Evolutionary conservation across 2,329 filamentous ascomycete genomes (phyloP).

Genomic region (Laburnicola sp.): DNA sequence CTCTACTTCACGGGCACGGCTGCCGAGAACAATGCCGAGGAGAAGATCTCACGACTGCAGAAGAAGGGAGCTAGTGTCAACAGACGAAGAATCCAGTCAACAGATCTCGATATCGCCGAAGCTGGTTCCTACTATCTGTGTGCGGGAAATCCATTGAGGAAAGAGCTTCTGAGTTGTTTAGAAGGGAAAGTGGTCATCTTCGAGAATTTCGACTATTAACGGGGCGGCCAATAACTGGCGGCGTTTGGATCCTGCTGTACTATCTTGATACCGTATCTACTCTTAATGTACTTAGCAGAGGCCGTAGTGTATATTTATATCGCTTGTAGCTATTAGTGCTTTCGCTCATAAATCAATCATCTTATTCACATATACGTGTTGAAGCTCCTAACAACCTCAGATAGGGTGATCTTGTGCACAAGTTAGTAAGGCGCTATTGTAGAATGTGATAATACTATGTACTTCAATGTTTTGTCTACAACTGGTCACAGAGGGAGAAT

Average conservation of each 20-base stretch:
- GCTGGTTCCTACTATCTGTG: conserved; percentile 63
- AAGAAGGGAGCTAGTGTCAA: conserved; percentile 43
- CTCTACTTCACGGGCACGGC: conserved; percentile 66
- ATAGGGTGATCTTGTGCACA: too few relatives aligned
- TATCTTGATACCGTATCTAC: too few relatives aligned
- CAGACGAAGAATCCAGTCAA: conserved; percentile 51
- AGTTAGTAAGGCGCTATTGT: too few relatives aligned
- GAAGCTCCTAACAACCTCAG: too few relatives aligned
- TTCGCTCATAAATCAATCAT: background rate
- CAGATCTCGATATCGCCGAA: conserved; percentile 46
- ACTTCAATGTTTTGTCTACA: too few relatives aligned
- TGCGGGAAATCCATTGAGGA: conserved; percentile 56
- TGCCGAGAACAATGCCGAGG: conserved; percentile 24
- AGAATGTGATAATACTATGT: too few relatives aligned
- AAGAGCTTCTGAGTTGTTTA: conserved; percentile 54
- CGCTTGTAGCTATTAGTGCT: background rate
- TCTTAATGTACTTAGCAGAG: too few relatives aligned
- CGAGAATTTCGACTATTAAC: conserved; percentile 55
- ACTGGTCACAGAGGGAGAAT: too few relatives aligned
- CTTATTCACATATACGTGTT: background rate
- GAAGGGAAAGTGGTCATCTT: conserved; percentile 51
- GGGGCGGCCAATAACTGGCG: too few relatives aligned
- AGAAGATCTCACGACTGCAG: conserved; percentile 34
- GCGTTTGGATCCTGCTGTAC: too few relatives aligned
- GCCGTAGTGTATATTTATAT: background rate